These are phyloP conservation scores for Fusarium pseudograminearum DNA, from an alignment of 2,329 filamentous ascomycete genomes.

Conservation along the genomic window DNA sequence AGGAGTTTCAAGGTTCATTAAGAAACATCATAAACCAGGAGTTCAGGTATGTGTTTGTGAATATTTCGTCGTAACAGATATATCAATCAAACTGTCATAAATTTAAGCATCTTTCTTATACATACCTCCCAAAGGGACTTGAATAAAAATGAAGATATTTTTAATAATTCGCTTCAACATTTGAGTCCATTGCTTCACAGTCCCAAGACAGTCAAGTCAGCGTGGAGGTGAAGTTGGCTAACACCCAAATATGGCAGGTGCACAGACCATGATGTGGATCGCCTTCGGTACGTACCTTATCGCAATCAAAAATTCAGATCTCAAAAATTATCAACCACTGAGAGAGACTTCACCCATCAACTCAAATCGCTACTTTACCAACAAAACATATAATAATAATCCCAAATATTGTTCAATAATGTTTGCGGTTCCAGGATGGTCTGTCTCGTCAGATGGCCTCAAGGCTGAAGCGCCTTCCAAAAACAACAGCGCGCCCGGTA, in stretches of 20 bases:
- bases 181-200: not conserved
- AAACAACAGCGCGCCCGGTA: slow-evolving; percentile 51
- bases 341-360: slow-evolving; percentile 17
- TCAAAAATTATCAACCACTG: slow-evolving; percentile 26
- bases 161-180: not conserved
- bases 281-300: slow-evolving; percentile 24
- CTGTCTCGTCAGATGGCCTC: slow-evolving; percentile 77
- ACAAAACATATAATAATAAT: not conserved
- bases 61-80: not conserved
- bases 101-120: not conserved
- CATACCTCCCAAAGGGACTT: rapidly evolving
- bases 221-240: not conserved
- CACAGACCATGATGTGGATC: slow-evolving; percentile 17
- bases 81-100: too few species aligned
- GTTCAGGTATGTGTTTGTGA: not conserved
- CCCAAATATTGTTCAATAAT: slow-evolving; percentile 59
- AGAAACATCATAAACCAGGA: not conserved
- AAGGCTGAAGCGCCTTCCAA: slow-evolving; percentile 71
- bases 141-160: too few species aligned
- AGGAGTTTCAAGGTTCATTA: too few species aligned
- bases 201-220: not conserved
- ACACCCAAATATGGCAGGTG: slow-evolving; percentile 16
- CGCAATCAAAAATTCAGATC: slow-evolving; percentile 28
- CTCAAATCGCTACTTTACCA: slow-evolving; percentile 14
- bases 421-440: slow-evolving; percentile 97